Evolutionary conservation across 2,329 filamentous ascomycete genomes (phyloP).

Genomic region (Penicillium sp.): DNA sequence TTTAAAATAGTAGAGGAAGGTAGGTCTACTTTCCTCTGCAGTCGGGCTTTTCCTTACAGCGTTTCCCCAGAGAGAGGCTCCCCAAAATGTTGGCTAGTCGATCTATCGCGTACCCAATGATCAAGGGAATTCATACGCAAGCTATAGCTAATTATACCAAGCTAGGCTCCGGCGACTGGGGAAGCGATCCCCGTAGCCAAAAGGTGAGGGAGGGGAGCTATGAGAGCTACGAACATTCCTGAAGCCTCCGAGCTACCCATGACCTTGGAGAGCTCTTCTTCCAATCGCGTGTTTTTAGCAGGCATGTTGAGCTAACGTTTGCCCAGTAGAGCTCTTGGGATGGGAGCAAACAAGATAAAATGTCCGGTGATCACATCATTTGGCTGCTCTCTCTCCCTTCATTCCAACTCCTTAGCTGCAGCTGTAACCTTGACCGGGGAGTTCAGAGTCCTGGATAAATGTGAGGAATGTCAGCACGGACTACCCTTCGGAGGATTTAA

Average conservation of each 20-base stretch:
- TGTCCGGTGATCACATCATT: conserved; percentile 14
- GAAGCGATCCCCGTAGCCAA: conserved; percentile 6
- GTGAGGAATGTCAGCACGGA: conserved; percentile 6
- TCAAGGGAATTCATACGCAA: conserved; percentile 8
- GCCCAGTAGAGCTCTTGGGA: not conserved
- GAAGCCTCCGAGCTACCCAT: conserved; percentile 1
- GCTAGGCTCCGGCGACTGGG: conserved; percentile 2
- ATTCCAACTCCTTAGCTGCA: conserved; percentile 13
- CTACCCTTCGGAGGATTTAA: conserved; percentile 8
- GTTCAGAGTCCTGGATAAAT: conserved; percentile 1
- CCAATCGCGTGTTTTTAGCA: conserved; percentile 5
- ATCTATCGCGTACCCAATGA: conserved; percentile 6
- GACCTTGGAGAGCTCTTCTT: not conserved
- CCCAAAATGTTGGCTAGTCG: not conserved
- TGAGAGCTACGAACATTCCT: conserved; percentile 10
- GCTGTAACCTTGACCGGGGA: conserved; percentile 10
- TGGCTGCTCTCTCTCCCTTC: conserved; percentile 6
- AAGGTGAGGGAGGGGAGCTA: conserved; percentile 10
- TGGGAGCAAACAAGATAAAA: not conserved
- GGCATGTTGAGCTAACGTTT: conserved; percentile 9
- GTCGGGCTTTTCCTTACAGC: not conserved
- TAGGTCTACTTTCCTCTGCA: not conserved
- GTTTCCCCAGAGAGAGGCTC: conserved; percentile 10
- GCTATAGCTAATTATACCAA: not conserved
- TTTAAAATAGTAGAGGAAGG: not conserved